Percentiles rank a stretch among this genome's conserved stretches.
Conservation (phyloP, 306 rosid genomes). For the Lathyrus oleraceus region DNA sequence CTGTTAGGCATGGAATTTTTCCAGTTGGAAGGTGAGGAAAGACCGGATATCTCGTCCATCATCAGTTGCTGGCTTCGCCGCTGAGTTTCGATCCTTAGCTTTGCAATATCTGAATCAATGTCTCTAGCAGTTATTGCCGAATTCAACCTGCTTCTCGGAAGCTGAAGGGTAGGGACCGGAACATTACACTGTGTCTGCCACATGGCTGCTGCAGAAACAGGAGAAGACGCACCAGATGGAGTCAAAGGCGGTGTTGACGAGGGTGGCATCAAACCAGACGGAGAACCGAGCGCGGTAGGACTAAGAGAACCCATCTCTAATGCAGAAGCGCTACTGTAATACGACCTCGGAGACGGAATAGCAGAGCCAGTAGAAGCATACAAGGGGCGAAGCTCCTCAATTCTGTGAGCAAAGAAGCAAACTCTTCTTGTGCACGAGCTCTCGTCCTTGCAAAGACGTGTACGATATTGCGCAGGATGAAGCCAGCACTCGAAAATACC, state of each 20-base stretch:
- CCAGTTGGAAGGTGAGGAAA: slow-evolving; percentile 72
- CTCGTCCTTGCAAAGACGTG: slow-evolving; percentile 91
- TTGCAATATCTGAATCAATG: slow-evolving; percentile 52
- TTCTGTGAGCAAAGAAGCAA: slow-evolving; percentile 87
- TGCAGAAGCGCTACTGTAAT: slow-evolving; percentile 39
- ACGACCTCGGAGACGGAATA: slow-evolving; percentile 76
- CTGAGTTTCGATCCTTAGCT: slow-evolving; percentile 48
- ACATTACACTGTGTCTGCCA: slow-evolving; percentile 61
- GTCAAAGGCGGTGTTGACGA: slow-evolving; percentile 64
- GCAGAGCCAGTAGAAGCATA: slow-evolving; percentile 90
- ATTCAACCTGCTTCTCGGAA: slow-evolving; percentile 72
- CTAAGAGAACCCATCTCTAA: slow-evolving; percentile 61
- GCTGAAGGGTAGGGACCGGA: slow-evolving; percentile 65
- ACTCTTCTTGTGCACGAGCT: slow-evolving; percentile 69
- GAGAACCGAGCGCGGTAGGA: slow-evolving; percentile 57
- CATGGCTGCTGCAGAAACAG: slow-evolving; percentile 55
- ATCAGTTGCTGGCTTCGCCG: slow-evolving; percentile 57
- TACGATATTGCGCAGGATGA: slow-evolving; percentile 93
- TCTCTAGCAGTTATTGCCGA: slow-evolving; percentile 60
- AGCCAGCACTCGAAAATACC: slow-evolving; percentile 97
- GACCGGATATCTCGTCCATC: slow-evolving; percentile 60
- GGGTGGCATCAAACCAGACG: slow-evolving; percentile 54
- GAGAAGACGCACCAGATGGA: slow-evolving; percentile 68
- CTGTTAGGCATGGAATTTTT: slow-evolving; percentile 52
- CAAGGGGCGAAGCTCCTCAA: slow-evolving; percentile 85